These are phyloP conservation scores for Ceratobasidium sp. DNA, from an alignment of 1,284 basidiomycete species.

Conservation along the genomic window DNA sequence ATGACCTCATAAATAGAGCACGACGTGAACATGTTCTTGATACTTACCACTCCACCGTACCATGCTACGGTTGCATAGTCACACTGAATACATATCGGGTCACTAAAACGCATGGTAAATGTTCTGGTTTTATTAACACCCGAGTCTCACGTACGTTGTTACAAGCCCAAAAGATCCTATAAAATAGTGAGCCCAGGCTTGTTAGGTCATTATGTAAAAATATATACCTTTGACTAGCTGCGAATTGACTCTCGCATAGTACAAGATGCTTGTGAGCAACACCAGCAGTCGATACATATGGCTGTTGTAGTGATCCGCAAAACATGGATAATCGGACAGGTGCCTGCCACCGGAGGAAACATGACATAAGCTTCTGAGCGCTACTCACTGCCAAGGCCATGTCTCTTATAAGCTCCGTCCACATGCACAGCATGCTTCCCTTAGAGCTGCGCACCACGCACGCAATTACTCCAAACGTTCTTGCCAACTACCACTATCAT, in stretches of 20 bases:
- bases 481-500: neutral
- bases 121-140: neutral
- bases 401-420: neutral
- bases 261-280: neutral
- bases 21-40: too few relatives aligned
- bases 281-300: neutral
- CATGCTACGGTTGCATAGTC: slow-evolving; percentile 18
- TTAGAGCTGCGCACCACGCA: neutral
- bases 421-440: neutral
- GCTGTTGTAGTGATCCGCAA: too few relatives aligned
- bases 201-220: neutral
- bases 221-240: slow-evolving; percentile 13
- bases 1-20: too few relatives aligned
- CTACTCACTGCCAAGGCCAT: neutral
- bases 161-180: slow-evolving; percentile 21
- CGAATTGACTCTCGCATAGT: neutral
- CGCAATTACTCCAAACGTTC: neutral
- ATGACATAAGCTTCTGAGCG: too few relatives aligned
- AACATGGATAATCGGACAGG: too few relatives aligned
- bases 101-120: neutral
- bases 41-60: slow-evolving; percentile 25
- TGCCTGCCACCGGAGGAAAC: too few relatives aligned
- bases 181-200: neutral
- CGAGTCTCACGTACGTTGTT: slow-evolving; percentile 1
- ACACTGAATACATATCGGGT: slow-evolving; percentile 22